Base-by-base conservation (phyloP, 352 stramenopile species). In the Halophytophthora batemanensis region DNA sequence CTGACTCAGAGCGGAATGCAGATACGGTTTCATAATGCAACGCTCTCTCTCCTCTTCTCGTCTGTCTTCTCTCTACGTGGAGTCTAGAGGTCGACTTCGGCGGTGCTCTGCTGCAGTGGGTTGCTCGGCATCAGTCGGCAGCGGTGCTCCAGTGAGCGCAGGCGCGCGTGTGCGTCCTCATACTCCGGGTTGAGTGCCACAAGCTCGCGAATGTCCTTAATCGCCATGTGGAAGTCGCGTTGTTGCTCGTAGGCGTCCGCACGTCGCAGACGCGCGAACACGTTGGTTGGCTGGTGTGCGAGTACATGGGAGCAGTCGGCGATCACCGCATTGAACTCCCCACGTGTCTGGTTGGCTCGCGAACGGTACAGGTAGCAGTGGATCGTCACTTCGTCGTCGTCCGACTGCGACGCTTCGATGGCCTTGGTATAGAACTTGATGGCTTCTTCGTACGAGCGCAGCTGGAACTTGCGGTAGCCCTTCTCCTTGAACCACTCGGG, bases 361-460 rank as follows among this genome's bases (percentile, higher is more conserved):
- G 73, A 73, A 10, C 73, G 67, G 44, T 84, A 84, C 50, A 82
- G 66, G 43, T 75, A 82, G 40, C 73, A 82, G 47, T 84, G 73
- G 46, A 79, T 72, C 12, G 71, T 62, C 22, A 84, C 55, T 6
- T 75, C 73, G 40, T 84, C 73, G 35, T 77, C 66, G 15, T 84
- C 73, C 0, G 54, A 71, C 40, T 60, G 41, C 3, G 67, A 79
- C 4, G 65, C 64, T 6, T 74, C 62, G 19, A 95, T 96, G 13
- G 90, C 92, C 31, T 95, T 88, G 37, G 91, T 92, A 77, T 98
- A 98, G 50, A 96, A 97, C 21, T 73, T 82, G 55, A 97, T 95
- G 22, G 92, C 92, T 34, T 90, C 64, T 19, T 76, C 71, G 52
- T 96, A 97, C 40, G 94, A 82, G 12, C 87, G 82, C 22, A 76